Conservation (phyloP, 1,139 yeast species). For the Magnusiomyces ingens region DNA sequence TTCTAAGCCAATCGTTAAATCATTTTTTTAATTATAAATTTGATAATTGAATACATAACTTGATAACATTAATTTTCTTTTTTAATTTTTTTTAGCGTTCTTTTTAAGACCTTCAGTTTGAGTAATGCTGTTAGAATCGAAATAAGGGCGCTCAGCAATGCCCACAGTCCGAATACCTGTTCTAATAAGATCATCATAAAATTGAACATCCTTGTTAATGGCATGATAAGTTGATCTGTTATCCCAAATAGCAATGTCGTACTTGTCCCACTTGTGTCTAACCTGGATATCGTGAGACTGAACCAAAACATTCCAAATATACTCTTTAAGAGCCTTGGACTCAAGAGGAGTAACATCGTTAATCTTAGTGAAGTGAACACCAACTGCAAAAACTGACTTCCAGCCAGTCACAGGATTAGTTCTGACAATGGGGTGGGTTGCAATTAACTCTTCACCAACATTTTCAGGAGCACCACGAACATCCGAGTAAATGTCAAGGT, state of each 20-base stretch:
- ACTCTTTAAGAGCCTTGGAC: constrained; percentile 13
- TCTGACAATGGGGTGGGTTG: constrained; percentile 41
- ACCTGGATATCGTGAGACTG: constrained; percentile 36
- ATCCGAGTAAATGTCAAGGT: constrained; percentile 34
- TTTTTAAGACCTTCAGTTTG: too few species aligned
- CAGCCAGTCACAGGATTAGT: constrained; percentile 46
- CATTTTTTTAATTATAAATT: too few species aligned
- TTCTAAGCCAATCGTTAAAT: too few species aligned
- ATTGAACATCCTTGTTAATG: too few species aligned
- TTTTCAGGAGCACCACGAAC: constrained; percentile 33
- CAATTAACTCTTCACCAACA: constrained; percentile 29
- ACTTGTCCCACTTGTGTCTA: constrained; percentile 50
- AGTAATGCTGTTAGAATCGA: too few species aligned
- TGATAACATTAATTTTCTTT: too few species aligned
- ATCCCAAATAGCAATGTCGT: constrained; percentile 46
- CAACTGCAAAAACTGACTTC: constrained; percentile 41
- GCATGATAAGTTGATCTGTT: constrained; percentile 27
- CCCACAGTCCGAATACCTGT: too few species aligned
- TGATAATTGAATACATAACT: too few species aligned
- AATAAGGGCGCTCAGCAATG: too few species aligned
- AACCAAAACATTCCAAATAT: constrained; percentile 6
- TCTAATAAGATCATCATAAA: too few species aligned
- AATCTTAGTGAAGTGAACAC: constrained; percentile 53
- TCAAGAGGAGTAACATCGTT: constrained; percentile 65
- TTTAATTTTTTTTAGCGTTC: too few species aligned